A percentile compares a stretch with the other conserved stretches of the same genome.
Conservation (phyloP, 1,284 basidiomycete genomes). For the Cutaneotrichosporon mucoides region DNA sequence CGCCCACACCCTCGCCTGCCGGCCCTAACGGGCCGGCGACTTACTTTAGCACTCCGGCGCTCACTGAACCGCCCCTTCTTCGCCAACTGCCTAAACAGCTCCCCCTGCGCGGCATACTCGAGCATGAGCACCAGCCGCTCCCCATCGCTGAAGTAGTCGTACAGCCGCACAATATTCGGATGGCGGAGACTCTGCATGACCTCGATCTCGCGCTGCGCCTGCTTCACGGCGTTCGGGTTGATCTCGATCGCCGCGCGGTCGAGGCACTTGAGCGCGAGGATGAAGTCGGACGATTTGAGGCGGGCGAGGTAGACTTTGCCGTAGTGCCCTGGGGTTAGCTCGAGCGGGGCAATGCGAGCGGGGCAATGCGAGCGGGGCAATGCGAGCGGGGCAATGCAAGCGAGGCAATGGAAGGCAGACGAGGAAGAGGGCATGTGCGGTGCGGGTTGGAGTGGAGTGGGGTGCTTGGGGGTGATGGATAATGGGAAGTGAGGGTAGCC, state of each 20-base stretch:
- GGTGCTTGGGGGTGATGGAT: no score
- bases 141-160: conserved; percentile 95
- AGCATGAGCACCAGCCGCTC: conserved; percentile 95
- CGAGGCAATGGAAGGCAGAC: no score
- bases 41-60: conserved; percentile 64
- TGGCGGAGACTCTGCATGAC: conserved; percentile 75
- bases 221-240: conserved; percentile 73
- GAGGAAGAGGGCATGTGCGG: no score
- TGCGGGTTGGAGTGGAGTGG: no score
- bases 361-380: no score
- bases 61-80: conserved; percentile 71
- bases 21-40: no score
- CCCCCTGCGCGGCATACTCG: conserved; percentile 86
- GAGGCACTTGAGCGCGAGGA: conserved; percentile 20
- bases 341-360: not conserved
- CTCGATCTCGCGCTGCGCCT: conserved; percentile 84
- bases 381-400: no score
- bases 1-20: no score
- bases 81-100: conserved; percentile 84
- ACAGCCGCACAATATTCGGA: conserved; percentile 89
- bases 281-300: conserved; percentile 60
- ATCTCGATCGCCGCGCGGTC: conserved; percentile 58
- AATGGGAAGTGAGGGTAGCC: no score
- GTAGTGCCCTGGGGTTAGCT: conserved; percentile 53
- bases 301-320: conserved; percentile 97